Evolutionary conservation across 176 grass and related monocot species (phyloP).

Genomic region (Oryza officinalis): DNA sequence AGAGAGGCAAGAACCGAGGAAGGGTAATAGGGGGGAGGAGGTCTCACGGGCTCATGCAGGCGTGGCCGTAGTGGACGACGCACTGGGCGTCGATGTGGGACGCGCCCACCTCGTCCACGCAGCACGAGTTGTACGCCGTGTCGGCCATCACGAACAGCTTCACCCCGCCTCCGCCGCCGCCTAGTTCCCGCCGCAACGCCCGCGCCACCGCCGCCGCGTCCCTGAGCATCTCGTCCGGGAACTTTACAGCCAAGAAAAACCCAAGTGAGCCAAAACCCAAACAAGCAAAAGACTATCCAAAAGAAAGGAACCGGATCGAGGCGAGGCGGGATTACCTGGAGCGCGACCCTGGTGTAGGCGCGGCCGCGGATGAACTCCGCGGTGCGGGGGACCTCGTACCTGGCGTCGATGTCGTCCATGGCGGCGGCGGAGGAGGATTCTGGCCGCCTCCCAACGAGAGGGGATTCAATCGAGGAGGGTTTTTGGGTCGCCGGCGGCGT

Average conservation of each 20-base stretch:
- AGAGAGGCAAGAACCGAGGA: neutral
- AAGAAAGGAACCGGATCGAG: neutral
- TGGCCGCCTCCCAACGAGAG: too few relatives aligned
- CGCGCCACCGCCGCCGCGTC: conserved; percentile 50
- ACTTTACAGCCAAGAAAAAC: conserved; percentile 39
- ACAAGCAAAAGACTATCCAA: neutral
- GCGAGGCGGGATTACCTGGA: conserved; percentile 54
- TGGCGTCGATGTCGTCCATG: conserved; percentile 60
- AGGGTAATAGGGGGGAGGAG: neutral
- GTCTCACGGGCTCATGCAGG: conserved; percentile 95
- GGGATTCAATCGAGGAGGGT: neutral
- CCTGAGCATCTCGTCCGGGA: conserved; percentile 82
- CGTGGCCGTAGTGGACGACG: conserved; percentile 89
- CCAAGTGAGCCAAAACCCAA: neutral
- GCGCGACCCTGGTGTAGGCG: conserved; percentile 69
- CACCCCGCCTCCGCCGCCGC: conserved; percentile 29
- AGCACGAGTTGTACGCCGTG: conserved; percentile 89
- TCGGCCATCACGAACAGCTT: conserved; percentile 89
- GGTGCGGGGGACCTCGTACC: conserved; percentile 66
- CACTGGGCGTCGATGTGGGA: conserved; percentile 84
- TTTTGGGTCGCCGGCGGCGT: neutral
- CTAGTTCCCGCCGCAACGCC: conserved; percentile 59
- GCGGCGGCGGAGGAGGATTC: neutral
- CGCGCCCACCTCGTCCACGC: conserved; percentile 90
- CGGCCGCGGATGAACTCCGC: conserved; percentile 55